Evolutionary conservation across 257 asterid genomes (phyloP).

Genomic region (Nicotiana tomentosiformis): DNA sequence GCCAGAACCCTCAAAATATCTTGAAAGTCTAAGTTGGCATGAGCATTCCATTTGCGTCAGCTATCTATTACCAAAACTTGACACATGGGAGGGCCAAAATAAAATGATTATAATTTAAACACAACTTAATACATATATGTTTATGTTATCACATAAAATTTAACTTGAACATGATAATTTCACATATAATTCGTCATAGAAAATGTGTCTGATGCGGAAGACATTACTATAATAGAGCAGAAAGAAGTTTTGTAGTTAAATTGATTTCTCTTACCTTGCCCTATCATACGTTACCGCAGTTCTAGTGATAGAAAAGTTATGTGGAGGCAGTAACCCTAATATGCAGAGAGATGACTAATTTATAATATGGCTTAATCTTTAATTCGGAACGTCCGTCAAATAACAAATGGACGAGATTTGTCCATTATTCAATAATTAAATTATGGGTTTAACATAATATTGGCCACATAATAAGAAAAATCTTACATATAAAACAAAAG

Average conservation of each 20-base stretch:
- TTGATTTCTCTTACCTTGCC: neutral
- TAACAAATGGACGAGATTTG: neutral
- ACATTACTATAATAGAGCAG: neutral
- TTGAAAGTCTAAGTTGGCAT: too few relatives aligned
- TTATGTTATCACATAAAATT: neutral
- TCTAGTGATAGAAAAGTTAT: neutral
- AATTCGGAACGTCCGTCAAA: neutral
- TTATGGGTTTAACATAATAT: too few relatives aligned
- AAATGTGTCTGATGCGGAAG: neutral
- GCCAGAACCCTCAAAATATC: too few relatives aligned
- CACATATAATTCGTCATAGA: neutral
- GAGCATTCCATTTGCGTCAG: too few relatives aligned
- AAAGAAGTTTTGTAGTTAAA: too few relatives aligned
- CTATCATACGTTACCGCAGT: neutral
- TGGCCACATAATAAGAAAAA: too few relatives aligned
- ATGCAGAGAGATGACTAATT: neutral
- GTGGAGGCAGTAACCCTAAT: neutral
- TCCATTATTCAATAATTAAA: neutral
- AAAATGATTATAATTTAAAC: too few relatives aligned
- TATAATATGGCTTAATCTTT: neutral
- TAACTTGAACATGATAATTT: neutral
- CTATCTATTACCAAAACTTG: too few relatives aligned
- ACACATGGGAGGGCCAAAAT: too few relatives aligned
- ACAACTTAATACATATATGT: neutral
- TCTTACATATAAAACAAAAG: too few relatives aligned